A percentile compares a stretch with the other conserved stretches of the same genome.
Evolutionary conservation across 1,284 basidiomycete species (phyloP).

Genomic region (Hemileia vastatrix): DNA sequence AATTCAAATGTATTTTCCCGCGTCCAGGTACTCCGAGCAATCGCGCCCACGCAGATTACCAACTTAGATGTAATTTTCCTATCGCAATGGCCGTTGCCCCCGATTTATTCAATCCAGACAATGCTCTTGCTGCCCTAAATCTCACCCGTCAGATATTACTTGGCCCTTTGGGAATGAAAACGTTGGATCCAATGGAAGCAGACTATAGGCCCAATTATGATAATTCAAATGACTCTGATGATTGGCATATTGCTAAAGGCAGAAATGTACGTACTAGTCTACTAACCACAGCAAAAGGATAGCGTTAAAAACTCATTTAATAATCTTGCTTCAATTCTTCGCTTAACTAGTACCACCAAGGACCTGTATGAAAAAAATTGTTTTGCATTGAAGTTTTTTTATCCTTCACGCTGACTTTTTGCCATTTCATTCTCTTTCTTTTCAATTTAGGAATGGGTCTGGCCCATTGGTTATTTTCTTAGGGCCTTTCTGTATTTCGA

Average conservation of each 20-base stretch:
- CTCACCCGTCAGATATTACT: constrained; percentile 66
- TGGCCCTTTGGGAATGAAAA: constrained; percentile 85
- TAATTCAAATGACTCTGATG: constrained; percentile 78
- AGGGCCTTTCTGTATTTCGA: constrained; percentile 84
- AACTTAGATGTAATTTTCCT: constrained; percentile 48
- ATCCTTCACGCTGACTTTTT: no score
- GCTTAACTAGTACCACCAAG: constrained; percentile 48
- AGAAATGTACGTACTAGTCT: constrained; percentile 51
- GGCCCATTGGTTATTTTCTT: constrained; percentile 68
- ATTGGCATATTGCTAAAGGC: constrained; percentile 73
- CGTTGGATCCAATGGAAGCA: constrained; percentile 69
- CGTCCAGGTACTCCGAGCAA: constrained; percentile 59
- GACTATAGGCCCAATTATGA: constrained; percentile 81
- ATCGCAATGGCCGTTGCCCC: constrained; percentile 96
- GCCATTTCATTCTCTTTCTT: background rate
- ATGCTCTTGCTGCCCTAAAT: constrained; percentile 66
- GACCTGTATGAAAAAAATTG: constrained; percentile 39
- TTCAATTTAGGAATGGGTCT: constrained; percentile 56
- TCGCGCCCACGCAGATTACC: constrained; percentile 92
- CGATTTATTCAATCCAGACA: constrained; percentile 74
- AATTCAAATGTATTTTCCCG: background rate
- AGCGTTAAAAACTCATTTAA: constrained; percentile 6
- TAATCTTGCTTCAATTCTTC: background rate
- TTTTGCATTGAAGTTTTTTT: no score
- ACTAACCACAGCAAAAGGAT: background rate